Percentiles rank a stretch among this genome's conserved stretches.
These are phyloP conservation scores for Centrapalus pauciflorus DNA, from an alignment of 129 eudicot species.

Conservation along the genomic window DNA sequence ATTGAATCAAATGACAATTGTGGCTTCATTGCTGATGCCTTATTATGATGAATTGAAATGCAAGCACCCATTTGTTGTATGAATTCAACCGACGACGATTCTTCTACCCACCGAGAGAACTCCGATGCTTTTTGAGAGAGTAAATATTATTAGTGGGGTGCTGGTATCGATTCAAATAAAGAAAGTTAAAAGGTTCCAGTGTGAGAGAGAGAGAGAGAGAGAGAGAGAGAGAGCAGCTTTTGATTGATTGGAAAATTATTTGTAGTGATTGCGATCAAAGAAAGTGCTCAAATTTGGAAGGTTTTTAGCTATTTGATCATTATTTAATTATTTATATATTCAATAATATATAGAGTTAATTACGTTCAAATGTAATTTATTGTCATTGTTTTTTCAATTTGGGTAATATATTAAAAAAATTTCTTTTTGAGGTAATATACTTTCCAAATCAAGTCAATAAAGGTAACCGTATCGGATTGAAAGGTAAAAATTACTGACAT, in stretches of 20 bases:
- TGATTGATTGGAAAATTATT: not conserved
- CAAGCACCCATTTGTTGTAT: constrained; percentile 43
- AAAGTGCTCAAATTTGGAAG: constrained; percentile 13
- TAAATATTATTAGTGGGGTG: constrained; percentile 16
- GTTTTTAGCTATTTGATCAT: constrained; percentile 4
- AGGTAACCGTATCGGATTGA: no score
- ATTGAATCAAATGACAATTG: constrained; percentile 26
- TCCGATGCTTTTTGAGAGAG: constrained; percentile 1
- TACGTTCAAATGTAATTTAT: no score
- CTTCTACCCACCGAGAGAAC: constrained; percentile 7
- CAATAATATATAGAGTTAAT: no score
- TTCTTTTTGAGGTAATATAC: no score
- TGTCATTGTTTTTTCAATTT: no score
- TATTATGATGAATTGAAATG: constrained; percentile 32
- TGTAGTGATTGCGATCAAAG: constrained; percentile 6
- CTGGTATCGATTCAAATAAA: not conserved
- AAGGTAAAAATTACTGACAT: no score
- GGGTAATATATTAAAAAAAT: no score
- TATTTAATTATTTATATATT: not conserved
- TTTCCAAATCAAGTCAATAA: no score
- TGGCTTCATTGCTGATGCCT: constrained; percentile 24
- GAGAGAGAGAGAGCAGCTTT: not conserved
- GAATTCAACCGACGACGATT: not conserved
- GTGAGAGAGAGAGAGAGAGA: constrained; percentile 3
- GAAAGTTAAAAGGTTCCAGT: constrained; percentile 3